A percentile compares a stretch with the other conserved stretches of the same genome.
phyloP scores from a whole-genome alignment of 805 yeast species.

The Yarrowia sp. region DNA sequence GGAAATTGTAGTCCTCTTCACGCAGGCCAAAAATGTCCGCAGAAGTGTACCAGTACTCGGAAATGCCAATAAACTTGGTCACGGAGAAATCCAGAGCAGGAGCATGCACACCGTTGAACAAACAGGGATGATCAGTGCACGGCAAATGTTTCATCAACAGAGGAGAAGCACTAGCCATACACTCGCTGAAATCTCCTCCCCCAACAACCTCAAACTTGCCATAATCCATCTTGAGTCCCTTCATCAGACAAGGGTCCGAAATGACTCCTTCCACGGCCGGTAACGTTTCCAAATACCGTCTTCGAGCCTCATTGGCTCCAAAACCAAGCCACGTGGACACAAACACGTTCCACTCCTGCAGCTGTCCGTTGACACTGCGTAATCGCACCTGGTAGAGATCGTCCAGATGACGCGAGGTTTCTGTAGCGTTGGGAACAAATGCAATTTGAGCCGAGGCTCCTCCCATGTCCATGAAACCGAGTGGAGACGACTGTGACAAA shows the following conservation, averaged over 20 bases:
- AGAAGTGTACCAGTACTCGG: slow-evolving; percentile 97
- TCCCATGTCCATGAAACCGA: slow-evolving; percentile 98
- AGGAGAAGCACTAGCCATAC: slow-evolving; percentile 71
- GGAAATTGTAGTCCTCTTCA: slow-evolving; percentile 74
- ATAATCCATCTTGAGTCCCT: slow-evolving; percentile 44
- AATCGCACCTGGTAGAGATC: slow-evolving; percentile 67
- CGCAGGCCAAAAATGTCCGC: slow-evolving; percentile 86
- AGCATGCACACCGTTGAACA: slow-evolving; percentile 93
- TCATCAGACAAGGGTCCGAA: slow-evolving; percentile 79
- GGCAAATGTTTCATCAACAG: slow-evolving; percentile 68
- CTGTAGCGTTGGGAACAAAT: slow-evolving; percentile 71
- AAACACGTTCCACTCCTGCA: slow-evolving; percentile 67
- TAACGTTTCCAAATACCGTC: slow-evolving; percentile 51
- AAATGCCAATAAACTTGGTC: slow-evolving; percentile 86
- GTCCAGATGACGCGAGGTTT: slow-evolving; percentile 61
- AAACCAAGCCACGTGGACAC: slow-evolving; percentile 97
- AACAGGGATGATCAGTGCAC: slow-evolving; percentile 83
- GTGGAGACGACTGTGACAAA: slow-evolving; percentile 41
- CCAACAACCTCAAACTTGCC: slow-evolving; percentile 50
- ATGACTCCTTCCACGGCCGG: slow-evolving; percentile 36
- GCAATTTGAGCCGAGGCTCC: slow-evolving; percentile 98
- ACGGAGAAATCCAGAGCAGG: slow-evolving; percentile 76
- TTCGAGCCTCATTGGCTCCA: slow-evolving; percentile 93
- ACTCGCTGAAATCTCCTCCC: slow-evolving; percentile 71
- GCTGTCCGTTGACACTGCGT: slow-evolving; percentile 51